Base-by-base conservation (phyloP, 164 flowering plant genomes). In the Chloranthus sessilifolius region DNA sequence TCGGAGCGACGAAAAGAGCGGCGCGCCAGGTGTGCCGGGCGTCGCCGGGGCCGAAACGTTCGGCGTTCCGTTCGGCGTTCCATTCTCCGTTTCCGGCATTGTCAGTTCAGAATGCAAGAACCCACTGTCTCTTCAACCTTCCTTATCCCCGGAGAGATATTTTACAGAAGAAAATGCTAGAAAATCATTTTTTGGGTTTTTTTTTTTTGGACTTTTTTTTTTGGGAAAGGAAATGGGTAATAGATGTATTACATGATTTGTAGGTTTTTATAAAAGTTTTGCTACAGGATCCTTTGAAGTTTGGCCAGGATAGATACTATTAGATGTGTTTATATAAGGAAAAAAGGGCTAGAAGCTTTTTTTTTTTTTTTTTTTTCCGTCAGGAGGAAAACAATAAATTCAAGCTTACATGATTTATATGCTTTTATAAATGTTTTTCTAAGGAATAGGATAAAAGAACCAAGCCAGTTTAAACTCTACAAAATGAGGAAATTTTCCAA, bases 21-120 rank as follows among this genome's bases (percentile, higher is more conserved):
- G 88, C 7, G 65, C 72, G 0, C 82, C 88, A 0, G 91, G 90
- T 15, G 91, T 81, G 7, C 86, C 87, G 1, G 94, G 94, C 7
- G 94, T 85, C 35, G 82, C 70, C 53, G 96, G 95, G 1, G 83
- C 76, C 62, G 90, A 68, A 19, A 40, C 73, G 6, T 70, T 42
- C 51, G 83, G 76, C n/a, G 73, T 73, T 5, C 19, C 44, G 6
- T 14, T 35, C 47, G 47, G 47, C 15, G 47, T 43, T 26, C 66
- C 81, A 3, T 35, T 33, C 45, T 67, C 85, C 1, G 55, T 16
- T 38, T 77, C 89, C 48, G 82, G 56, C 79, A 71, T 69, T 58
- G 19, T 22, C 10, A 7, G 16, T 29, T n/a, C n/a, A n/a, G 3
- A 25, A 27, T 29, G 24, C 9, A 19, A 5, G 9, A 2, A 21